Base-by-base conservation (phyloP, 1,284 basidiomycete species). In the Binderoboletus segoi region DNA sequence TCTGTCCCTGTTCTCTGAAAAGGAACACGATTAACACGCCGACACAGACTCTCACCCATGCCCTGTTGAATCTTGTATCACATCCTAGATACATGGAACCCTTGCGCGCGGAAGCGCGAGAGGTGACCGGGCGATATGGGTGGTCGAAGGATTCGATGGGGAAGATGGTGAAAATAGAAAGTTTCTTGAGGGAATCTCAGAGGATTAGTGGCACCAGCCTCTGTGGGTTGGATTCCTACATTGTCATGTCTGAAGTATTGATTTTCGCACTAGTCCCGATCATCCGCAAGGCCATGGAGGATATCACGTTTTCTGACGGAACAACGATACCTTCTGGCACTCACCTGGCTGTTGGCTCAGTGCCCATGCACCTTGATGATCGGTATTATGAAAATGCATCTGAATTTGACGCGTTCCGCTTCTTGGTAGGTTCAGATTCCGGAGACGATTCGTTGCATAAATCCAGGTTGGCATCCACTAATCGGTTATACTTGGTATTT, bases 281-380 rank as follows among this genome's bases (percentile, higher is more conserved):
- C 51, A 51, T 59, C 16, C 75, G 78, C 54, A 67, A 68, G 53
- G 73, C 73, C 18, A 61, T 77, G 65, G 61, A 68, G 35, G 70
- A 75, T 32, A 73, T 75, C 53, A 71, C 67, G 4, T 77, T 81
- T 58, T 73, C 75, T 16, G 72, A 81, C 44, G 79, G 79, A 20
- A 76, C 75, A n/a, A 68, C 61, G 13, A 63, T 81, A 56, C 75
- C 78, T 11, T 61, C 65, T 15, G 78, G 77, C 21, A 68, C 71
- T 33, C 61, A 70, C 26, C 54, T 79, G 50, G 66, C 67, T n/a
- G 63, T 69, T n/a, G 69, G 72, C 18, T 57, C 66, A 15, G 60
- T 62, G 32, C 66, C 73, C 4, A 69, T 72, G 54, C 77, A 78
- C 51, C 63, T 64, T 16, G 73, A 80, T 56, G 67, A 67, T 28